Conservation (phyloP, 257 asterid genomes). For the Lavandula angustifolia region DNA sequence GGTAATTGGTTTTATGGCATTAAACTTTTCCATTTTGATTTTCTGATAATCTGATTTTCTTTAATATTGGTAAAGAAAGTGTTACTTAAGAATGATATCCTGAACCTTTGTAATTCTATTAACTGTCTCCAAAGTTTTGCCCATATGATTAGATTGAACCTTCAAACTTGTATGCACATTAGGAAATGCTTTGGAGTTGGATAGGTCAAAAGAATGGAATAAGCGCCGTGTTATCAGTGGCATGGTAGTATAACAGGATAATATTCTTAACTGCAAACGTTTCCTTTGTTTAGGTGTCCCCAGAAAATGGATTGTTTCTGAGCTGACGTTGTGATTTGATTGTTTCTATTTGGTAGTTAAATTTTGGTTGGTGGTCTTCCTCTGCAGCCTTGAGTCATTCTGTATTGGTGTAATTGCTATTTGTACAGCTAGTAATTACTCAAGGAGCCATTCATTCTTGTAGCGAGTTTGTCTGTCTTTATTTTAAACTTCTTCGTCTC, state of each 20-base stretch:
- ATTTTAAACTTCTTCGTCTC: slow-evolving; percentile 15
- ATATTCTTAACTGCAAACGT: neutral
- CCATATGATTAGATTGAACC: slow-evolving; percentile 8
- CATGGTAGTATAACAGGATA: neutral
- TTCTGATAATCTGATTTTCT: slow-evolving; percentile 18
- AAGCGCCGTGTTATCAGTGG: slow-evolving; percentile 11
- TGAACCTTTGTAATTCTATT: neutral
- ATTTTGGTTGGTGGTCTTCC: slow-evolving; percentile 19
- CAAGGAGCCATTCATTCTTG: neutral
- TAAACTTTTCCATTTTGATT: slow-evolving; percentile 10
- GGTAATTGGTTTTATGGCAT: slow-evolving; percentile 5
- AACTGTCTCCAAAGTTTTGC: slow-evolving; percentile 4
- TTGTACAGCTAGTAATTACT: neutral
- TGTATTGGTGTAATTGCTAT: slow-evolving; percentile 10
- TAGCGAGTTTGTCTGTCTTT: slow-evolving; percentile 3
- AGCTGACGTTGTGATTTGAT: slow-evolving; percentile 14
- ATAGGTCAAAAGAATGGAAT: slow-evolving; percentile 15
- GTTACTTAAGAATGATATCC: slow-evolving; percentile 9
- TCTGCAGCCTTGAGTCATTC: neutral
- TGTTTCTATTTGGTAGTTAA: neutral
- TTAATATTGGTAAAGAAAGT: neutral
- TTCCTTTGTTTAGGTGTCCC: slow-evolving; percentile 11
- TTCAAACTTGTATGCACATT: slow-evolving; percentile 14
- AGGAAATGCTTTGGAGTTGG: slow-evolving; percentile 17
- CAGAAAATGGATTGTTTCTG: slow-evolving; percentile 1